Evolutionary conservation across 169 alveolate genomes (phyloP).

Genomic region (Plasmodium vinckei): DNA sequence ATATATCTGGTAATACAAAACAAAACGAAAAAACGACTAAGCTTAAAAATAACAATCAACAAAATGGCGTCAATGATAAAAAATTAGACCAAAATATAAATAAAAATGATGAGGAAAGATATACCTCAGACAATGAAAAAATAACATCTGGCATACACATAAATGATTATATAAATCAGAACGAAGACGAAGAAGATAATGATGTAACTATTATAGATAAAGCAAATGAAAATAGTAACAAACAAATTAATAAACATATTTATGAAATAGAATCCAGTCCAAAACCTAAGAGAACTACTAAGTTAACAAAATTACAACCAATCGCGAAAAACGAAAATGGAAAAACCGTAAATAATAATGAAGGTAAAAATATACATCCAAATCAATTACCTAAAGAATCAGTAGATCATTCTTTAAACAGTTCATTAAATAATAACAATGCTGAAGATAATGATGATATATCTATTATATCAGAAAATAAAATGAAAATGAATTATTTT

Average conservation of each 20-base stretch:
- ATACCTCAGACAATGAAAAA: conserved; percentile 24
- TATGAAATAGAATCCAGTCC: conserved; percentile 71
- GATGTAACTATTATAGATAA: not conserved
- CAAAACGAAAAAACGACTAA: not conserved
- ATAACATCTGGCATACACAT: conserved; percentile 25
- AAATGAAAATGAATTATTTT: conserved; percentile 32
- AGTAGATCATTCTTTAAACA: conserved; percentile 32
- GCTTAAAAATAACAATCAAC: conserved; percentile 1
- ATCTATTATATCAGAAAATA: conserved; percentile 58
- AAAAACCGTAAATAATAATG: conserved; percentile 1
- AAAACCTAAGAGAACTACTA: conserved; percentile 44
- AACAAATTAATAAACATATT: not conserved
- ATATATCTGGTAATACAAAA: not conserved
- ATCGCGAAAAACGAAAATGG: conserved; percentile 15
- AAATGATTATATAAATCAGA: conserved; percentile 28
- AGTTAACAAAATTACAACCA: conserved; percentile 2
- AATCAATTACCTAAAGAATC: conserved; percentile 19
- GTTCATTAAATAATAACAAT: conserved; percentile 41
- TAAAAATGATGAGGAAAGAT: not conserved
- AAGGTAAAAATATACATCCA: conserved; percentile 4
- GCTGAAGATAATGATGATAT: conserved; percentile 59
- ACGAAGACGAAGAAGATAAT: conserved; percentile 44
- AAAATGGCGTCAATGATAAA: not conserved
- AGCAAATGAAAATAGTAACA: not conserved
- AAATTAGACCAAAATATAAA: not conserved